These are phyloP conservation scores for Cornus kousa DNA, from an alignment of 148 eudicot species.

Conservation along the genomic window DNA sequence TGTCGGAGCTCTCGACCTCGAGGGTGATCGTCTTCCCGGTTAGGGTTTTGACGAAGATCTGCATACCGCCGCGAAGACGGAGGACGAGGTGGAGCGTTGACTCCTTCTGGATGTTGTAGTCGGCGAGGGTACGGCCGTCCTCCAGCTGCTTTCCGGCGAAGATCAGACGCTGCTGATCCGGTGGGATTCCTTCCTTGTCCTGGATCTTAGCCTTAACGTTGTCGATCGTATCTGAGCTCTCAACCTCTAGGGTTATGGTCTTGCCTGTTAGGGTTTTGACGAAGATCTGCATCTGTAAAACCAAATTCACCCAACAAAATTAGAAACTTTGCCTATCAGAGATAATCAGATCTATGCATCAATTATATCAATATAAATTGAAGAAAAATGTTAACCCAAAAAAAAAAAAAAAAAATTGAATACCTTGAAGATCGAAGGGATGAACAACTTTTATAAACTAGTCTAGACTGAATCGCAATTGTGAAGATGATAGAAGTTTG, in stretches of 20 bases:
- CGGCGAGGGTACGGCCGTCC: background rate
- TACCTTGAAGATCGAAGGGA: background rate
- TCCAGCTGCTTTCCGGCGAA: background rate
- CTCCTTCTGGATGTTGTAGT: constrained; percentile 3
- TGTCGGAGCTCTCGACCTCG: background rate
- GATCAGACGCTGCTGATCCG: background rate
- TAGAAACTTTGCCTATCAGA: background rate
- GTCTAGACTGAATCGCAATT: background rate
- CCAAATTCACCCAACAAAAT: too few species aligned
- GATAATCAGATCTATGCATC: too few species aligned
- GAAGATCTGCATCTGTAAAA: background rate
- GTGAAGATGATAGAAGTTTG: background rate
- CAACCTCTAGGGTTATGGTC: background rate
- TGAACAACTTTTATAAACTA: too few species aligned
- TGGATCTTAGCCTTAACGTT: background rate
- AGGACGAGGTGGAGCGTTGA: background rate
- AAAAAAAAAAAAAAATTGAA: too few species aligned
- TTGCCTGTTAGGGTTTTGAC: background rate
- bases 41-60: background rate
- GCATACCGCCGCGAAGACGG: background rate
- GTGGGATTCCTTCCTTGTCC: background rate
- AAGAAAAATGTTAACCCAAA: too few species aligned
- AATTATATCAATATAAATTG: too few species aligned
- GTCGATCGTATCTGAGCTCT: background rate
- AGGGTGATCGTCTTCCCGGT: background rate